Percentiles rank a stretch among this genome's conserved stretches.
Evolutionary conservation across 352 stramenopile species (phyloP).

Genomic region (Phytophthora hibernalis): DNA sequence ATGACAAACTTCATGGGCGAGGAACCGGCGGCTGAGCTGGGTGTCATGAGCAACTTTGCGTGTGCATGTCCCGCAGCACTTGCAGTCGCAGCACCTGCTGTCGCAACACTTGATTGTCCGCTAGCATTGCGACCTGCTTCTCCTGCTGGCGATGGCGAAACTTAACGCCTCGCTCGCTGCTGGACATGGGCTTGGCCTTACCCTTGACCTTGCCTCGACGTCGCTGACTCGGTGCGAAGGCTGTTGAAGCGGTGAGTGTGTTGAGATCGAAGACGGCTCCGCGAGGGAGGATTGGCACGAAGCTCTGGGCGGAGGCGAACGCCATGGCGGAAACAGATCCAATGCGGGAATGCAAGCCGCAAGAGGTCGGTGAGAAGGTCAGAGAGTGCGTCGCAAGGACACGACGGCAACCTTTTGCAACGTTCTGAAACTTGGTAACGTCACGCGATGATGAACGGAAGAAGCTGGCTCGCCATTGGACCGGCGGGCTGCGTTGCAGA

Average conservation of each 20-base stretch:
- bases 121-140: conserved; percentile 21
- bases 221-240: not conserved
- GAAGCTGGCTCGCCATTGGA: conserved; percentile 10
- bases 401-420: too few relatives aligned
- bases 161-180: conserved; percentile 40
- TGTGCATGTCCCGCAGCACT: conserved; percentile 25
- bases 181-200: conserved; percentile 27
- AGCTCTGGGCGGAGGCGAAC: conserved; percentile 1
- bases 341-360: conserved; percentile 3
- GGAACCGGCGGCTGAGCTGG: conserved; percentile 15
- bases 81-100: conserved; percentile 35
- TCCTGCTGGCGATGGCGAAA: conserved; percentile 40
- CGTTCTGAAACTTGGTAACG: not conserved
- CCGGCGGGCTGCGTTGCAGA: too few relatives aligned
- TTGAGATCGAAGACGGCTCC: not conserved
- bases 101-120: conserved; percentile 25
- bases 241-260: not conserved
- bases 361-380: conserved; percentile 2
- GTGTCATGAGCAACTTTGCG: conserved; percentile 20
- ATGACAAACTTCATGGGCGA: conserved; percentile 39
- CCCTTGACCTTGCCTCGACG: conserved; percentile 20
- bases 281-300: conserved; percentile 24
- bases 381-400: conserved; percentile 5
- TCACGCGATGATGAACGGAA: conserved; percentile 13
- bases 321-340: conserved; percentile 7